Conservation (phyloP, 768 basidiomycete species). For the Pisolithus albus region DNA sequence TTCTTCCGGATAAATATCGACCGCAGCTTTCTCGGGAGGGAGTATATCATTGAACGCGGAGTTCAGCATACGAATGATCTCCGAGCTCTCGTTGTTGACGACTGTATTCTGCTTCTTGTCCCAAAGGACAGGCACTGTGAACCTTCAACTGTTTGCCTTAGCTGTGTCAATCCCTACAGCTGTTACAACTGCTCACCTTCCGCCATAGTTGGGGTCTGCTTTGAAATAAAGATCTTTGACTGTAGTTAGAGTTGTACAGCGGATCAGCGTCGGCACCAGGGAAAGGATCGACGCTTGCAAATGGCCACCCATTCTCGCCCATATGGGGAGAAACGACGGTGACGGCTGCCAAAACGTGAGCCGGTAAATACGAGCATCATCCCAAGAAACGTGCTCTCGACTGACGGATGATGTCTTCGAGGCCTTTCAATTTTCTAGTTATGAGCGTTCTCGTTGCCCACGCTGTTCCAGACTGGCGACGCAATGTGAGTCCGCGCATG, state of each 20-base stretch:
- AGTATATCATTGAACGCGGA: conserved; percentile 71
- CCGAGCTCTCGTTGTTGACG: conserved; percentile 93
- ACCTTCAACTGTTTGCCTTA: conserved; percentile 34
- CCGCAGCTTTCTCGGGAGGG: conserved; percentile 51
- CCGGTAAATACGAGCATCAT: neutral
- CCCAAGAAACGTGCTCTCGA: conserved; percentile 3
- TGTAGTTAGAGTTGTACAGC: conserved; percentile 57
- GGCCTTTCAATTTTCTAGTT: conserved; percentile 83
- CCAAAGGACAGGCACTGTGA: conserved; percentile 89
- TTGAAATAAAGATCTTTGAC: conserved; percentile 82
- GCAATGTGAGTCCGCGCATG: neutral
- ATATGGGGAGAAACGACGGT: conserved; percentile 81
- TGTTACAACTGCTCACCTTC: conserved; percentile 41
- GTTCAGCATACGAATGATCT: conserved; percentile 95
- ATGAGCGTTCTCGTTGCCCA: conserved; percentile 95
- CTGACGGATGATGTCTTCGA: conserved; percentile 78
- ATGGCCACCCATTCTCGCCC: conserved; percentile 84
- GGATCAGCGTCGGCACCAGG: conserved; percentile 75
- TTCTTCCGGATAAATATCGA: conserved; percentile 75
- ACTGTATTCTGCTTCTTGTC: conserved; percentile 83
- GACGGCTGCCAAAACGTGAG: conserved; percentile 43
- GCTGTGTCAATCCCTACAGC: neutral
- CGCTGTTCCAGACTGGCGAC: conserved; percentile 36
- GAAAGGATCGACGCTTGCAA: conserved; percentile 60
- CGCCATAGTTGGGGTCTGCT: conserved; percentile 63